Evolutionary conservation across 164 flowering plant species (phyloP).

Genomic region (Berberis vulgaris): DNA sequence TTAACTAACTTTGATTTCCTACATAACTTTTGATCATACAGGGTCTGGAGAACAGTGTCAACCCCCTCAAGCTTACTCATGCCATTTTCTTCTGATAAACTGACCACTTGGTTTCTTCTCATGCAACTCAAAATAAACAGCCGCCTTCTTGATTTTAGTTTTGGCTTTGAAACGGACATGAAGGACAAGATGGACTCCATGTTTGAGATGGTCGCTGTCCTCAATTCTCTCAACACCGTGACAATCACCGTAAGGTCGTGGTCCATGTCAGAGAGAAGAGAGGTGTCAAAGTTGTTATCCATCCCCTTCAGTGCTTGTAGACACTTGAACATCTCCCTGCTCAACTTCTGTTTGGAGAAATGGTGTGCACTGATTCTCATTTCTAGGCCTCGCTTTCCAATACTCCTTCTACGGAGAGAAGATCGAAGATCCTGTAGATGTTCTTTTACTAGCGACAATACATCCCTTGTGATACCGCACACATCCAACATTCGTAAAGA

Average conservation of each 20-base stretch:
- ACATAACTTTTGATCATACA: constrained; percentile 5
- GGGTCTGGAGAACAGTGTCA: neutral
- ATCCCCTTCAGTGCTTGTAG: constrained; percentile 8
- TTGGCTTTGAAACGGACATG: constrained; percentile 31
- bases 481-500: constrained; percentile 14
- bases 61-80: constrained; percentile 1
- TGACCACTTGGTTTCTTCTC: constrained; percentile 10
- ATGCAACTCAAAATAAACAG: constrained; percentile 8
- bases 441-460: constrained; percentile 15
- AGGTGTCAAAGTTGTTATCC: constrained; percentile 9
- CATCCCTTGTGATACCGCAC: constrained; percentile 17
- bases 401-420: constrained; percentile 15
- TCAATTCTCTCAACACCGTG: constrained; percentile 37
- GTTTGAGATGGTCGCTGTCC: constrained; percentile 28
- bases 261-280: constrained; percentile 14
- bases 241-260: constrained; percentile 29
- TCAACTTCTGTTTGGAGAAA: constrained; percentile 8
- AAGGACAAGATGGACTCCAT: constrained; percentile 40
- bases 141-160: constrained; percentile 5
- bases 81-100: constrained; percentile 6
- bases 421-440: constrained; percentile 16
- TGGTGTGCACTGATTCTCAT: constrained; percentile 3
- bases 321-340: constrained; percentile 16
- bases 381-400: neutral
- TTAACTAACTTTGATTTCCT: constrained; percentile 13